A percentile compares a stretch with the other conserved stretches of the same genome.
Conservation (phyloP, 177 flowering plant species). For the Telopea speciosissima region DNA sequence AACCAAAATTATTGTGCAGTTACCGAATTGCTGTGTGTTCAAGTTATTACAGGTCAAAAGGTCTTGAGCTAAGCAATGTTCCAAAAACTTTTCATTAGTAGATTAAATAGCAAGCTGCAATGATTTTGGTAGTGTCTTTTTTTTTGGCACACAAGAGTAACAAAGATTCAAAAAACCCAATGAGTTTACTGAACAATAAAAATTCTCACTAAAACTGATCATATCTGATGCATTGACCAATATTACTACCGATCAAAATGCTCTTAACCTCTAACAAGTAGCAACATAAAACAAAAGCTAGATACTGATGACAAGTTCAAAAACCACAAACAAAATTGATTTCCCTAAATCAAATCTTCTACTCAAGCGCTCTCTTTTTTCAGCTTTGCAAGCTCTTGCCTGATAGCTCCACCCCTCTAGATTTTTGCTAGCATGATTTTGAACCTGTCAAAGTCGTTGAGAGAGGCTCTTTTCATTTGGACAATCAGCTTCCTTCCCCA, state of each 20-base stretch:
- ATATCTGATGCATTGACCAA: neutral
- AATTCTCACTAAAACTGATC: neutral
- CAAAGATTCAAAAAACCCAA: no score
- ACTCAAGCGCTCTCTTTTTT: constrained; percentile 20
- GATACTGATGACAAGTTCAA: neutral
- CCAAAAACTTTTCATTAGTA: neutral
- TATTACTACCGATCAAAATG: no score
- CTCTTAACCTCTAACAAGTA: neutral
- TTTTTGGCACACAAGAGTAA: no score
- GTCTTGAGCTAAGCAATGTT: neutral
- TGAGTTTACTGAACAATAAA: no score
- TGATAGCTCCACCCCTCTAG: constrained; percentile 30
- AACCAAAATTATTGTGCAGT: no score
- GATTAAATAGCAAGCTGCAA: neutral
- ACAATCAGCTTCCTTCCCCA: constrained; percentile 53
- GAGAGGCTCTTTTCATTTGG: constrained; percentile 18
- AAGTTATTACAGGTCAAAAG: no score
- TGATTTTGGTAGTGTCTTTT: neutral
- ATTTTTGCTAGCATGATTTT: constrained; percentile 47
- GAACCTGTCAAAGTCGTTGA: constrained; percentile 3
- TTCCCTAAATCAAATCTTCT: constrained; percentile 12
- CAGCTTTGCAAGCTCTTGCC: constrained; percentile 38
- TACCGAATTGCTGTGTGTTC: no score
- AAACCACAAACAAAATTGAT: neutral
- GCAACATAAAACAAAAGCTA: neutral